Conservation (phyloP, 2,329 filamentous ascomycete genomes). For the Diplodia corticola region DNA sequence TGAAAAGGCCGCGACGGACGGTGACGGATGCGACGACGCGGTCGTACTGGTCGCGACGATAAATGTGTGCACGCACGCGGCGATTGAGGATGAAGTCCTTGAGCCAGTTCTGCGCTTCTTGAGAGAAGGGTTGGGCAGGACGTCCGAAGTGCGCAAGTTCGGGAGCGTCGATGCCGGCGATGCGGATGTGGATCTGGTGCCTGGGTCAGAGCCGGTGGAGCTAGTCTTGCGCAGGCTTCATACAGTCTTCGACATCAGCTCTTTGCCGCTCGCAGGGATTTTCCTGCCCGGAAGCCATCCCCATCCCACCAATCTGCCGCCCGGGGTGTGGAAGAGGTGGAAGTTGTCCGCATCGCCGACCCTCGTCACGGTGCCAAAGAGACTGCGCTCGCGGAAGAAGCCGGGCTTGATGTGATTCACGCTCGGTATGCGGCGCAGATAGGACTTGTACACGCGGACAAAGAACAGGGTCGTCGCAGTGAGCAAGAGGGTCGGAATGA, state of each 20-base stretch:
- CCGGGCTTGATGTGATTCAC: conserved; percentile 71
- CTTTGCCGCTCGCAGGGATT: conserved; percentile 67
- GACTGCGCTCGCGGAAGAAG: conserved; percentile 71
- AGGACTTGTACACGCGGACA: conserved; percentile 64
- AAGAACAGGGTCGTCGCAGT: conserved; percentile 57
- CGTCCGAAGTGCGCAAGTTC: conserved; percentile 91
- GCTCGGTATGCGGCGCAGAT: conserved; percentile 80
- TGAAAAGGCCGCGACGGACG: conserved; percentile 66
- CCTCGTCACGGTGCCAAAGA: conserved; percentile 85
- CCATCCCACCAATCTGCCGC: conserved; percentile 85
- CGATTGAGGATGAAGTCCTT: conserved; percentile 67
- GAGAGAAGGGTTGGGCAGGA: conserved; percentile 78
- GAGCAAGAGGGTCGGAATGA: conserved; percentile 56
- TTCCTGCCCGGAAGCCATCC: conserved; percentile 76
- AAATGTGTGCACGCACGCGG: conserved; percentile 78
- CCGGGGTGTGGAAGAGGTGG: conserved; percentile 89
- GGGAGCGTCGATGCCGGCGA: conserved; percentile 91
- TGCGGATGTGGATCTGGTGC: conserved; percentile 75
- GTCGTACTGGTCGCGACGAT: conserved; percentile 87
- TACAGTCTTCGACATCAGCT: conserved; percentile 77
- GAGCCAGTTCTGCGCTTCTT: conserved; percentile 83
- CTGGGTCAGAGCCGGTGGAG: neutral
- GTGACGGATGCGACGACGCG: conserved; percentile 85
- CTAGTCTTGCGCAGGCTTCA: conserved; percentile 30
- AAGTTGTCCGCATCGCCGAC: conserved; percentile 98